phyloP scores from a whole-genome alignment of 106 monocot genomes.

The Platanthera zijinensis region DNA sequence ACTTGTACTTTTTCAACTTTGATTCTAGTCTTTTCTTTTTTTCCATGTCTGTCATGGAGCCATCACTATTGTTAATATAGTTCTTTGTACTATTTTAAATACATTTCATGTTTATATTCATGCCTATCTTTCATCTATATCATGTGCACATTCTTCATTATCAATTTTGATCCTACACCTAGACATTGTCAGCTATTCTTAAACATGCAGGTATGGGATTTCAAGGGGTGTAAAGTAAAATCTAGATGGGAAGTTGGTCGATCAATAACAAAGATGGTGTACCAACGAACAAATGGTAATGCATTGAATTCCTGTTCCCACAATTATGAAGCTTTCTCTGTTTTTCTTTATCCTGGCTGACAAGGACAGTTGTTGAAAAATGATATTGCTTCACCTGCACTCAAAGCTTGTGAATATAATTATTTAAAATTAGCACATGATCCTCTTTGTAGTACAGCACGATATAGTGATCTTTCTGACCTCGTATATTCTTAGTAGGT shows the following conservation, averaged over 20 bases:
- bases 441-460: neutral
- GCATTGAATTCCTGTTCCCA: neutral
- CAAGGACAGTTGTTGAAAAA: neutral
- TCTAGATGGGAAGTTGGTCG: slow-evolving; percentile 65
- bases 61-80: neutral
- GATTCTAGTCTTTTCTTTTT: neutral
- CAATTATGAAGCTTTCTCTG: no score
- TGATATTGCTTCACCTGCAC: neutral
- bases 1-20: neutral
- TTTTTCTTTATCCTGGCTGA: no score
- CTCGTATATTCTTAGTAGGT: neutral
- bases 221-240: slow-evolving; percentile 57
- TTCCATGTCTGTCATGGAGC: neutral
- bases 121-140: neutral
- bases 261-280: slow-evolving; percentile 54
- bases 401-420: neutral
- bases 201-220: slow-evolving; percentile 83
- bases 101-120: neutral
- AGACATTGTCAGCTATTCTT: neutral
- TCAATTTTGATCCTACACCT: neutral
- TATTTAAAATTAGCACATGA: neutral
- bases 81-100: neutral
- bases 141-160: neutral
- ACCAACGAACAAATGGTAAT: slow-evolving; percentile 82
- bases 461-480: neutral